A percentile compares a stretch with the other conserved stretches of the same genome.
Conservation (phyloP, 2,329 filamentous ascomycete species). For the Alternaria alternata region DNA sequence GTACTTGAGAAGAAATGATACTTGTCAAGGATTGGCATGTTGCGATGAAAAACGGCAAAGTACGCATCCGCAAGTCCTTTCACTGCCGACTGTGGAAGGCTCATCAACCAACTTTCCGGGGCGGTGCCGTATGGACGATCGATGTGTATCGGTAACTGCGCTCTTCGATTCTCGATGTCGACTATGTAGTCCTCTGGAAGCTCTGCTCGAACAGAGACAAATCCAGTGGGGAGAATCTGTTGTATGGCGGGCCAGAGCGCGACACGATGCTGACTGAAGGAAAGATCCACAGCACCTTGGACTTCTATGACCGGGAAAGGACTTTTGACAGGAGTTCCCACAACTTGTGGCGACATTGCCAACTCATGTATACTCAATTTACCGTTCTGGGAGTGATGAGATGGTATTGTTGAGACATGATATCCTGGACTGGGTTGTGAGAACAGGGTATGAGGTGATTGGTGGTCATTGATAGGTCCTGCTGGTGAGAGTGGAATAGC, state of each 20-base stretch:
- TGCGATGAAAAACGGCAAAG: constrained; percentile 64
- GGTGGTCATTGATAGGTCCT: constrained; percentile 30
- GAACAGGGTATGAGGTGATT: constrained; percentile 36
- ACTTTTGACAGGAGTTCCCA: constrained; percentile 36
- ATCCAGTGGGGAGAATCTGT: constrained; percentile 53
- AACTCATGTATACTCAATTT: constrained; percentile 32
- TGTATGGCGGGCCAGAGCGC: constrained; percentile 59
- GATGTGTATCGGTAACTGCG: constrained; percentile 53
- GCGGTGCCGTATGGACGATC: constrained; percentile 46
- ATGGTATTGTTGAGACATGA: constrained; percentile 15
- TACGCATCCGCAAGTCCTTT: constrained; percentile 63
- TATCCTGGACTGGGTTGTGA: constrained; percentile 42
- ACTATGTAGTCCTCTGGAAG: constrained; percentile 61
- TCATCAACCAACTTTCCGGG: constrained; percentile 55
- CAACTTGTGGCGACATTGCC: constrained; percentile 37
- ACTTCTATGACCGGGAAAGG: constrained; percentile 30
- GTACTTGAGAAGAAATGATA: constrained; percentile 61
- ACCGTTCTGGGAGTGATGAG: constrained; percentile 24
- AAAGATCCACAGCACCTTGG: constrained; percentile 48
- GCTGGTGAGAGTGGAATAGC: constrained; percentile 17
- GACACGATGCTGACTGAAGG: constrained; percentile 62
- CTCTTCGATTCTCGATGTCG: constrained; percentile 58
- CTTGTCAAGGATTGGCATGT: constrained; percentile 62
- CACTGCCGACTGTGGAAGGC: constrained; percentile 58
- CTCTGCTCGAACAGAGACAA: constrained; percentile 49